Evolutionary conservation across 768 basidiomycete species (phyloP).

Genomic region (Trametes sanguinea): DNA sequence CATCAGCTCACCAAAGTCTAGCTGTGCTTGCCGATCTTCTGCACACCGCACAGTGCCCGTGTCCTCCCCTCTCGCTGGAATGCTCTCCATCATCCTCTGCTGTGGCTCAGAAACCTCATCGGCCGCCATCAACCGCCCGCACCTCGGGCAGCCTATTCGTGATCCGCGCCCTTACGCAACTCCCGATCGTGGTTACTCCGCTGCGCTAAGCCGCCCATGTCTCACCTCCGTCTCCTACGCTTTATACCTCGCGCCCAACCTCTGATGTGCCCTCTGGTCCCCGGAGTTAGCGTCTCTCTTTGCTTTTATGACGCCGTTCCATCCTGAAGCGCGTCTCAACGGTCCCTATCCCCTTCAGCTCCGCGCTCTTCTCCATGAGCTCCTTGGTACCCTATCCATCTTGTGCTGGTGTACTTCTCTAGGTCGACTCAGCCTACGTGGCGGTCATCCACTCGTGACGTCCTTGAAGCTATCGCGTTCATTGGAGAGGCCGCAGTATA

Average conservation of each 20-base stretch:
- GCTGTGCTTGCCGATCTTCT: no score
- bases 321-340: no score
- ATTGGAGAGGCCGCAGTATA: no score
- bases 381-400: no score
- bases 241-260: not conserved
- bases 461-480: not conserved
- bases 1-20: not conserved
- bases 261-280: no score
- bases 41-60: no score
- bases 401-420: no score
- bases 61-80: not conserved
- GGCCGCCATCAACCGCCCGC: slow-evolving; percentile 8
- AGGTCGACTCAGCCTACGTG: no score
- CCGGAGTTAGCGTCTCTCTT: no score
- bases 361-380: no score
- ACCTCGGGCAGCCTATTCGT: slow-evolving; percentile 16
- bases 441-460: not conserved
- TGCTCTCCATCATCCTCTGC: not conserved
- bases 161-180: slow-evolving; percentile 14
- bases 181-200: not conserved
- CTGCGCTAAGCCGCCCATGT: not conserved
- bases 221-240: not conserved
- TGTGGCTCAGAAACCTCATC: not conserved
- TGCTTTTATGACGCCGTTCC: not conserved
- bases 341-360: no score